Percentiles rank a stretch among this genome's conserved stretches.
These are phyloP conservation scores for Phyllostachys edulis DNA, from an alignment of 176 grass and related monocot species.

Conservation along the genomic window DNA sequence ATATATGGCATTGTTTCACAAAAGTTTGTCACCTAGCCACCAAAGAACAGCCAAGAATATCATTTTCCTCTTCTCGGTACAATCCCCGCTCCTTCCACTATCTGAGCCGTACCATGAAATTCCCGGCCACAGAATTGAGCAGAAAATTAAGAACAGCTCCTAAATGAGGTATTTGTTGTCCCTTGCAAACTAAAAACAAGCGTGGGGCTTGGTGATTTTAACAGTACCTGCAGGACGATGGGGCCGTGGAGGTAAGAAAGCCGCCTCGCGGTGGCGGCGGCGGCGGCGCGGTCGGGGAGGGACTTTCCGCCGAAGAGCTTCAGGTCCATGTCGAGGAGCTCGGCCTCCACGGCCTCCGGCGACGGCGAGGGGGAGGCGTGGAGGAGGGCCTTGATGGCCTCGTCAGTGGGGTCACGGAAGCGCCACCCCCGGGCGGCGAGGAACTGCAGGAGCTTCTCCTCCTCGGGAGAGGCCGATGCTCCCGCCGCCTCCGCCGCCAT, in stretches of 20 bases:
- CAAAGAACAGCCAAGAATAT: not conserved
- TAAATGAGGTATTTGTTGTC: not conserved
- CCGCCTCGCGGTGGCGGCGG: conserved; percentile 37
- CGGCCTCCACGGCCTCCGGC: conserved; percentile 58
- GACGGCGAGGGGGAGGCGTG: conserved; percentile 33
- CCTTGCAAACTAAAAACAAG: not conserved
- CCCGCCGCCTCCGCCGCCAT: conserved; percentile 26
- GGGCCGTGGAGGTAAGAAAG: conserved; percentile 64
- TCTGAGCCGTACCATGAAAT: not conserved
- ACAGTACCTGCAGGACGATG: conserved; percentile 58
- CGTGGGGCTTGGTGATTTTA: not conserved
- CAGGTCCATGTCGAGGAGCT: conserved; percentile 69
- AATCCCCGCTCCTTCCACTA: not conserved
- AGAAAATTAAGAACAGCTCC: not conserved
- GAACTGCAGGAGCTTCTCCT: conserved; percentile 36
- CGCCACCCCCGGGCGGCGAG: conserved; percentile 62
- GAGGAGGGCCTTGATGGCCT: conserved; percentile 45
- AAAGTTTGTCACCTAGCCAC: not conserved
- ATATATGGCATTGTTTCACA: not conserved
- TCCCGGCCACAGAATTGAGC: not conserved
- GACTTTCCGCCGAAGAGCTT: conserved; percentile 56
- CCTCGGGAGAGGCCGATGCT: not conserved
- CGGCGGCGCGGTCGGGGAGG: conserved; percentile 47
- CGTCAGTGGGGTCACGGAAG: conserved; percentile 48
- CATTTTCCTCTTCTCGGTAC: not conserved